Evolutionary conservation across 1,139 yeast genomes (phyloP).

Genomic region (Taphrina deformans): DNA sequence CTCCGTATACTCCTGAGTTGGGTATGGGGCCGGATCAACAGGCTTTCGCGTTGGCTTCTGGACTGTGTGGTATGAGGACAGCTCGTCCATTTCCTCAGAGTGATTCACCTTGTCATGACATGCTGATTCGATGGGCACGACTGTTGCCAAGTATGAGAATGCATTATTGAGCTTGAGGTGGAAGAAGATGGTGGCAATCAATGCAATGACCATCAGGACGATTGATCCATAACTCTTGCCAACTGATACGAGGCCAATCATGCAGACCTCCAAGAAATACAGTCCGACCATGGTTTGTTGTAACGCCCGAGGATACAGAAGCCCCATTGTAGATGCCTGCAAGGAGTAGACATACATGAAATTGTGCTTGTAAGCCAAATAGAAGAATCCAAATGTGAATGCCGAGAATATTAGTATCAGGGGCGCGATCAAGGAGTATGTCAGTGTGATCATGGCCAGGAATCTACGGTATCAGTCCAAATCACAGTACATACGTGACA

Average conservation of each 20-base stretch:
- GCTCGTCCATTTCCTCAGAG: slow-evolving; percentile 27
- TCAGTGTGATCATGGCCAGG: slow-evolving; percentile 66
- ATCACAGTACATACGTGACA: too few relatives aligned
- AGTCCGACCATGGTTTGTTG: slow-evolving; percentile 86
- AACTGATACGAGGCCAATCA: slow-evolving; percentile 80
- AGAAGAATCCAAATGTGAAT: slow-evolving; percentile 67
- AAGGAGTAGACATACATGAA: slow-evolving; percentile 68
- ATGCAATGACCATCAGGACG: slow-evolving; percentile 66
- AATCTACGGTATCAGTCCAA: background rate
- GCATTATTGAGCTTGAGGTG: slow-evolving; percentile 64
- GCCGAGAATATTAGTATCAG: slow-evolving; percentile 67
- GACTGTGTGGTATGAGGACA: background rate
- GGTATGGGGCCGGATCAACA: slow-evolving; percentile 2
- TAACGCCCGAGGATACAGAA: slow-evolving; percentile 81
- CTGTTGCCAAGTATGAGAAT: slow-evolving; percentile 63
- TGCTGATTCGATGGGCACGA: slow-evolving; percentile 64
- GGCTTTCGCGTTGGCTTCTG: slow-evolving; percentile 4
- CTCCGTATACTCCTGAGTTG: slow-evolving; percentile 8
- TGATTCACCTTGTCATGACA: slow-evolving; percentile 32
- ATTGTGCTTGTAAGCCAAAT: slow-evolving; percentile 77
- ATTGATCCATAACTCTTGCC: slow-evolving; percentile 96
- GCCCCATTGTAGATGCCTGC: slow-evolving; percentile 74
- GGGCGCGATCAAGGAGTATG: slow-evolving; percentile 83
- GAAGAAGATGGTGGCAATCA: slow-evolving; percentile 63
- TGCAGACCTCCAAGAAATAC: slow-evolving; percentile 80